These are phyloP conservation scores for Zygosaccharomyces bisporus DNA, from an alignment of 805 yeast genomes.

Conservation along the genomic window DNA sequence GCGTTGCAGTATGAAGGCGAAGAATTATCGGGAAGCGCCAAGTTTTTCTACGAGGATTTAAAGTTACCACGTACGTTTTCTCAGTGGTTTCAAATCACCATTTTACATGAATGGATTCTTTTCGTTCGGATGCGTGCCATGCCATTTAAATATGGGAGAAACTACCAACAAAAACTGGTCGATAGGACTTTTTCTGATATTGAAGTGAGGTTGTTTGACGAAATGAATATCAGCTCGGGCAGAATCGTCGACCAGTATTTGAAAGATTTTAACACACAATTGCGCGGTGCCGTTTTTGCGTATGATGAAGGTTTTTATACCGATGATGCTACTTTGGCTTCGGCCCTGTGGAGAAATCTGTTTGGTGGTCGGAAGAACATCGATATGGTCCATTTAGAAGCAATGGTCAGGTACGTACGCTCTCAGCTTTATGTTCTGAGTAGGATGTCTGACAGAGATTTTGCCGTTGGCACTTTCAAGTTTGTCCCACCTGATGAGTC, in stretches of 20 bases:
- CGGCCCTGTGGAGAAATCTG: slow-evolving; percentile 85
- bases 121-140: slow-evolving; percentile 94
- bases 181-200: slow-evolving; percentile 88
- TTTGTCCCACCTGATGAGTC: slow-evolving; percentile 80
- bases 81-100: slow-evolving; percentile 94
- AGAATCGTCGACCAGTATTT: slow-evolving; percentile 79
- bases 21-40: slow-evolving; percentile 66
- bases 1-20: slow-evolving; percentile 75
- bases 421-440: slow-evolving; percentile 84
- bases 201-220: slow-evolving; percentile 79
- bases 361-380: slow-evolving; percentile 80
- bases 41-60: slow-evolving; percentile 80
- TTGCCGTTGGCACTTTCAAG: slow-evolving; percentile 83
- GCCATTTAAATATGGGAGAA: slow-evolving; percentile 84
- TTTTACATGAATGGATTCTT: slow-evolving; percentile 89
- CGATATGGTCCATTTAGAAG: slow-evolving; percentile 81
- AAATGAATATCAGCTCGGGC: slow-evolving; percentile 77
- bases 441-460: slow-evolving; percentile 84
- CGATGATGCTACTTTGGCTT: slow-evolving; percentile 72
- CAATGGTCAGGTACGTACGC: slow-evolving; percentile 84
- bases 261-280: slow-evolving; percentile 85
- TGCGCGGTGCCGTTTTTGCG: slow-evolving; percentile 83
- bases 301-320: slow-evolving; percentile 89
- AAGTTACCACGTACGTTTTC: slow-evolving; percentile 81
- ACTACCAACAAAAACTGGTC: slow-evolving; percentile 86